phyloP scores from a whole-genome alignment of 169 alveolate genomes.

The Plasmodium billcollinsi region DNA sequence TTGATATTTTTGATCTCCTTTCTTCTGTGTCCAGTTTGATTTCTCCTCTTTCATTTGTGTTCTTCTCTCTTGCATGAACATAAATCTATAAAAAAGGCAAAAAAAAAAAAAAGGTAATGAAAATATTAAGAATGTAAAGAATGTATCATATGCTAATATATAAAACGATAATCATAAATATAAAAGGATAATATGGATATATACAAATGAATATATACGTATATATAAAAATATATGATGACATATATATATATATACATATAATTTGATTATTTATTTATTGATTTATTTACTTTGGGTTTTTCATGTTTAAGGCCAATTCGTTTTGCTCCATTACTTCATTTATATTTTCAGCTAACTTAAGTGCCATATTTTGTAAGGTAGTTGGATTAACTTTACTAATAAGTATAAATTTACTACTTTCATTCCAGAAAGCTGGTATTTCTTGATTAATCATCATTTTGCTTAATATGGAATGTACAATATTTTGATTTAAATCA shows the following conservation, averaged over 20 bases:
- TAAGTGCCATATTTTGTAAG: slow-evolving; percentile 89
- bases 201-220: slow-evolving; percentile 3
- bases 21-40: slow-evolving; percentile 54
- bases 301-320: slow-evolving; percentile 89
- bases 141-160: too few species aligned
- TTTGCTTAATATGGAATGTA: slow-evolving; percentile 92
- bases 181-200: background rate
- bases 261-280: background rate
- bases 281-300: slow-evolving; percentile 85
- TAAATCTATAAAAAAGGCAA: slow-evolving; percentile 14
- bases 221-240: background rate
- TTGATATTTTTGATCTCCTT: slow-evolving; percentile 61
- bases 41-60: slow-evolving; percentile 66
- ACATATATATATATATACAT: background rate
- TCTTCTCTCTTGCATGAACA: slow-evolving; percentile 65
- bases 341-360: slow-evolving; percentile 88
- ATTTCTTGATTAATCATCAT: slow-evolving; percentile 92
- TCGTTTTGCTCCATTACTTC: slow-evolving; percentile 92
- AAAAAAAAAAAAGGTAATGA: background rate
- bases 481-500: slow-evolving; percentile 84
- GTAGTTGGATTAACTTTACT: slow-evolving; percentile 92
- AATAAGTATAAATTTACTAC: slow-evolving; percentile 89
- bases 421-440: slow-evolving; percentile 94
- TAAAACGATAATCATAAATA: background rate
- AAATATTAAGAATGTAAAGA: too few species aligned